Evolutionary conservation across 2,329 filamentous ascomycete species (phyloP), one percentile per base, ranked within the genome.

Genomic region (Venturia aucupariae): DNA sequence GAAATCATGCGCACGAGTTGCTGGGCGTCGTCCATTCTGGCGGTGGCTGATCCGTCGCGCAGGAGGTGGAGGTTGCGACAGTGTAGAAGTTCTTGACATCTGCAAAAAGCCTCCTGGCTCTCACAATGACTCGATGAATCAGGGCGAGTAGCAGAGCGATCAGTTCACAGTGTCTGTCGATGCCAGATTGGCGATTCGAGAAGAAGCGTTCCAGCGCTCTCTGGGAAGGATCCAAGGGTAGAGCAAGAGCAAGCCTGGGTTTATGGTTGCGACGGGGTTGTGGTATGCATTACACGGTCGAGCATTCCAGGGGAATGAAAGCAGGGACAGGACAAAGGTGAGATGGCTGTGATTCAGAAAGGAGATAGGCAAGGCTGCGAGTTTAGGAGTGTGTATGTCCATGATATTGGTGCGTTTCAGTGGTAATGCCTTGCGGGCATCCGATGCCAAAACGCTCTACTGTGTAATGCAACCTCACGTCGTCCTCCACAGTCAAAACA

Each of bases 1-100:
- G 87, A 88, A 46, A 92, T 90, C 63, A 88, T 94, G 76, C 92
- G 90, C 71, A 97, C 86, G 68, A 97, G 86, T n/a, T 55, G 42
- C 62, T 63, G 62, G 4, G 62, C 62, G 24, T 63, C 35, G 30
- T 63, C 62, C 62, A 63, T 63, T 11, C 22, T 22, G 6, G 35
- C 46, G 24, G 24, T 22, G 24, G 22, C 22, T 27, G 24, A 11
- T 10, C 13, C 22, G 46, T 22, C 22, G 46, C 46, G 22, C 4
- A 6, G 10, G 38, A 27, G 42, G 35, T 19, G 24, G 22, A 27
- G 24, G 27, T 41, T 60, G 57, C 32, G 32, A 8, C 15, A 17
- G 3, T 22, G 10, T n/a, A 4, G n/a, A 48, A n/a, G 44, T 15
- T 51, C 15, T 27, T 13, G 10, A 11, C n/a, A 48, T 24, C 11